phyloP scores from a whole-genome alignment of 2,329 filamentous ascomycete species.

The Aspergillus quadricinctus region DNA sequence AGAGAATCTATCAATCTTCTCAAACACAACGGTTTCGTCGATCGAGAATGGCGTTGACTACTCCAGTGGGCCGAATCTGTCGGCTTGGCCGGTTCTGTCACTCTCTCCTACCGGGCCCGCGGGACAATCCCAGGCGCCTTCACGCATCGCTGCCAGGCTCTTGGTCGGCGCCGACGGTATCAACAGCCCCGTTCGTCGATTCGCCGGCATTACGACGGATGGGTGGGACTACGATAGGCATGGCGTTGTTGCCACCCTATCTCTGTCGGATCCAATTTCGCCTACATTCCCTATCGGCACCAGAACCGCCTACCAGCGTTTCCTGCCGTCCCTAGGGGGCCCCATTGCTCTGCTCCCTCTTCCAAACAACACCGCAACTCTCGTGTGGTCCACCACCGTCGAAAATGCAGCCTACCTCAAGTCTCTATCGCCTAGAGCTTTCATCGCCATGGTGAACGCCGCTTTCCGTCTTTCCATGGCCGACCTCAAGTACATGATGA shows the following conservation, averaged over 20 bases:
- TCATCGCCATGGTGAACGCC: conserved; percentile 85
- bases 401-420: conserved; percentile 75
- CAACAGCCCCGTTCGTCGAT: conserved; percentile 86
- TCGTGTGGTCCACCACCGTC: conserved; percentile 94
- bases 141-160: conserved; percentile 70
- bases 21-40: conserved; percentile 71
- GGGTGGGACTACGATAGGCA: conserved; percentile 94
- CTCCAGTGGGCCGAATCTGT: conserved; percentile 67
- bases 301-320: conserved; percentile 89
- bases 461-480: conserved; percentile 77
- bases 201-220: conserved; percentile 76
- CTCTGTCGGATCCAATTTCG: conserved; percentile 52
- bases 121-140: conserved; percentile 28
- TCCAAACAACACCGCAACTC: conserved; percentile 73
- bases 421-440: conserved; percentile 65
- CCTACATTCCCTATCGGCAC: conserved; percentile 32
- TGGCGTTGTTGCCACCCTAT: conserved; percentile 84
- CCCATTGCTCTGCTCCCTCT: conserved; percentile 89
- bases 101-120: conserved; percentile 53
- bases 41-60: conserved; percentile 70
- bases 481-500: conserved; percentile 81
- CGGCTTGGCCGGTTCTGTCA: conserved; percentile 80
- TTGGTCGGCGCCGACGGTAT: conserved; percentile 91
- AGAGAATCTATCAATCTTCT: conserved; percentile 61
- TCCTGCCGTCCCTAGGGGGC: conserved; percentile 72